These are phyloP conservation scores for Cornus controversa DNA, from an alignment of 148 eudicot genomes.

Conservation along the genomic window DNA sequence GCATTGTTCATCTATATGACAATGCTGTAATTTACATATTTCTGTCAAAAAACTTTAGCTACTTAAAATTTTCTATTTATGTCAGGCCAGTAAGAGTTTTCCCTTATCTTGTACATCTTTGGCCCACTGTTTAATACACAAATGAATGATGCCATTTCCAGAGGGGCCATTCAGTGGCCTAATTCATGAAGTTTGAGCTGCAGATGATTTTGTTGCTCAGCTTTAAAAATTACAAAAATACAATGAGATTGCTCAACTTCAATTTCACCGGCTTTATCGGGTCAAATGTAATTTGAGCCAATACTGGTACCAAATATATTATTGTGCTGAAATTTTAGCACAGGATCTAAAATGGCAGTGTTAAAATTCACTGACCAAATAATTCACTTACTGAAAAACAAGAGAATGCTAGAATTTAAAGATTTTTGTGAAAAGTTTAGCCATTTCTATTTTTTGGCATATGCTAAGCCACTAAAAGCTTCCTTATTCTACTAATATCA, in stretches of 20 bases:
- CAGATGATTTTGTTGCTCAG: background rate
- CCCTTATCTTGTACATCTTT: background rate
- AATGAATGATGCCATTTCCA: background rate
- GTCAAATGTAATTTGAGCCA: too few relatives aligned
- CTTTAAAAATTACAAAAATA: too few relatives aligned
- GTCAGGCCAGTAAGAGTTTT: background rate
- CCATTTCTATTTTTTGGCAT: background rate
- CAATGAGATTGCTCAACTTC: too few relatives aligned
- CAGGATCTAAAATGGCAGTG: too few relatives aligned
- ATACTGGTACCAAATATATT: too few relatives aligned
- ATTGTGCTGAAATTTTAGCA: too few relatives aligned
- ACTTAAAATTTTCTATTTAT: background rate
- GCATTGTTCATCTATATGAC: background rate
- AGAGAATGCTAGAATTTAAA: background rate
- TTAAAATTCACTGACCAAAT: too few relatives aligned
- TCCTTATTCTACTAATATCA: too few relatives aligned
- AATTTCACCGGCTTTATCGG: too few relatives aligned
- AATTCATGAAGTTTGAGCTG: background rate
- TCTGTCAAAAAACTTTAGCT: background rate
- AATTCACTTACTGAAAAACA: background rate
- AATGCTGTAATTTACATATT: background rate
- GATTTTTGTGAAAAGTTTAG: background rate
- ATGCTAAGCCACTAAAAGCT: background rate
- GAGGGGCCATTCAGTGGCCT: background rate
- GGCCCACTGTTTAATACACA: background rate